Evolutionary conservation across 2,329 filamentous ascomycete species (phyloP), one percentile per base, ranked within the genome.

Genomic region (Neofusicoccum sp.): DNA sequence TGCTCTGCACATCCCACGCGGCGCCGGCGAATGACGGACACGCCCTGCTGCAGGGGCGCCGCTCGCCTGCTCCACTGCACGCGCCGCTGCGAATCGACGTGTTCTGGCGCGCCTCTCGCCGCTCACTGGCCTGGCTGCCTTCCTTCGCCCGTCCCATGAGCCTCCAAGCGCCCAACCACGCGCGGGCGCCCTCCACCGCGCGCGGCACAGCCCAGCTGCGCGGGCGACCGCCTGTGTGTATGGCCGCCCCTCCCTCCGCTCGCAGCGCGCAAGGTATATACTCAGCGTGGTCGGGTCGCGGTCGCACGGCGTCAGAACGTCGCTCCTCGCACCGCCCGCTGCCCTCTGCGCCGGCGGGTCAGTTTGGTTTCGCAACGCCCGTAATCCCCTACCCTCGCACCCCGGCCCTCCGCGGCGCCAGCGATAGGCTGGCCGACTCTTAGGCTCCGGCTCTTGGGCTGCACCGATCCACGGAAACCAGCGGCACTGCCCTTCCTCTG

Each of bases 81-180:
- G 26, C 43, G 16, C 43, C 26, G 36, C 40, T 56, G 53, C 54
- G 30, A 49, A 49, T 49, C 58, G 47, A 33, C 47, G 28, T 20
- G 31, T 34, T 33, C 56, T 36, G 41, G 56, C 31, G 47, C 47
- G 8, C 20, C 48, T 36, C 16, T 49, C 48, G 47, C 45, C 38
- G 33, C 45, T 51, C 58, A 51, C 58, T 60, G 38, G 45, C 45
- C 38, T 54, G 51, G 36, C 8, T 8, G 14, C 36, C 36, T 56
- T 51, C 58, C 28, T 60, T 43, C 58, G 47, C 58, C 45, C 58
- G 58, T 44, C 45, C 38, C 47, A 28, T 40, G 33, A 56, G 51
- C 51, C 36, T 33, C 36, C 51, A 60, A 60, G 58, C 58, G 47
- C 48, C 58, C 38, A 54, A 58, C 36, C 51, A 56, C 20, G 34